A percentile compares a stretch with the other conserved stretches of the same genome.
phyloP scores from a whole-genome alignment of 208 protist species.

The Acanthamoeba royreba region DNA sequence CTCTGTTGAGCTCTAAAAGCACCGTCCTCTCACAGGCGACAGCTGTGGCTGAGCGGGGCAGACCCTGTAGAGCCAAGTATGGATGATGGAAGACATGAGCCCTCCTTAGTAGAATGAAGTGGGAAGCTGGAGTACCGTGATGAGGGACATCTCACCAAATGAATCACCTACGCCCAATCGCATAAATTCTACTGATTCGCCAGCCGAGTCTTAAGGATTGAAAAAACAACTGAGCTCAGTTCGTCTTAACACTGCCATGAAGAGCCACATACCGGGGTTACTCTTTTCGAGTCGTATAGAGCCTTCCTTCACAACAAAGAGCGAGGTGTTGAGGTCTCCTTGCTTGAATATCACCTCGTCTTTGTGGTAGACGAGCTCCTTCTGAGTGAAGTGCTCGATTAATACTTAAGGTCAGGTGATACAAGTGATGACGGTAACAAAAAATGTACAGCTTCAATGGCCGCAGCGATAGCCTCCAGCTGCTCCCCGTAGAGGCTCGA shows the following conservation, averaged over 20 bases:
- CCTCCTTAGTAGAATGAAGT: not conserved
- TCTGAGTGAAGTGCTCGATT: not conserved
- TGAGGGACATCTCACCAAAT: conserved; percentile 2
- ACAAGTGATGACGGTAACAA: not conserved
- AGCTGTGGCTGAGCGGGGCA: not conserved
- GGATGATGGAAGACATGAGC: not conserved
- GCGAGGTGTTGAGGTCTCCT: not conserved
- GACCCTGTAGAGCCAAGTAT: not conserved
- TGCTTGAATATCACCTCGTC: not conserved
- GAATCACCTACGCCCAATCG: not conserved
- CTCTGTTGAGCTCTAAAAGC: not conserved
- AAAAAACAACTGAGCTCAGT: too few relatives aligned
- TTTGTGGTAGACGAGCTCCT: not conserved
- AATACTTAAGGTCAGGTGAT: not conserved
- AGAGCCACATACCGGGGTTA: not conserved
- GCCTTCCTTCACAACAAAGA: not conserved
- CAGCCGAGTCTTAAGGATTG: too few relatives aligned
- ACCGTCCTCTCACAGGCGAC: not conserved
- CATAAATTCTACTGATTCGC: not conserved
- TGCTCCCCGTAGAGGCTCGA: not conserved
- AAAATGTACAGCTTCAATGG: not conserved
- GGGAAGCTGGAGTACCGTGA: not conserved
- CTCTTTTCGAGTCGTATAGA: not conserved
- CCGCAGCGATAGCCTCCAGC: not conserved
- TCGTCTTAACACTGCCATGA: too few relatives aligned